phyloP scores from a whole-genome alignment of 2,329 filamentous ascomycete species.

The Sporothrix variecibatus region DNA sequence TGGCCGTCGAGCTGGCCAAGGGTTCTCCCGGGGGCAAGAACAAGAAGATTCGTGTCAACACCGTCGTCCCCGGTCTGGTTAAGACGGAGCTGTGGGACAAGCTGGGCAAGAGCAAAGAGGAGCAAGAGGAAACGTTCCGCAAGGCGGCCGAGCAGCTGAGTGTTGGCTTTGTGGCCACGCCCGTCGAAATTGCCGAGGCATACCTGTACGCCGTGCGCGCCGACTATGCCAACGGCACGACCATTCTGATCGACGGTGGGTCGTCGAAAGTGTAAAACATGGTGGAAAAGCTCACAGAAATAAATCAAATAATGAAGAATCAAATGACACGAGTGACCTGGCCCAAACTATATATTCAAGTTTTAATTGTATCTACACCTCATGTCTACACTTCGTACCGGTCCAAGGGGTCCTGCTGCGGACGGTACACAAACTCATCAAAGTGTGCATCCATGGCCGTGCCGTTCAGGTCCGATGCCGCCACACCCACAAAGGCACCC shows the following conservation, averaged over 20 bases:
- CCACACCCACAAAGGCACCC: conserved; percentile 60
- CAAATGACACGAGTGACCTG: no score
- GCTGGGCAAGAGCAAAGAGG: conserved; percentile 35
- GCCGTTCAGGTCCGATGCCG: conserved; percentile 58
- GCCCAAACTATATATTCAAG: background rate
- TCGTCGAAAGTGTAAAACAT: background rate
- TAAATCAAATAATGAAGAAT: background rate
- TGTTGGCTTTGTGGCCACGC: conserved; percentile 36
- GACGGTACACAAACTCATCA: conserved; percentile 55
- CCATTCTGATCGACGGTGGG: conserved; percentile 31
- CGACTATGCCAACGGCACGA: conserved; percentile 36
- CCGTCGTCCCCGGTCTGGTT: conserved; percentile 39
- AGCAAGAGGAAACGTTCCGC: conserved; percentile 34
- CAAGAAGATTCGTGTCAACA: conserved; percentile 38
- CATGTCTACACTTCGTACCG: conserved; percentile 46
- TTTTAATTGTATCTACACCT: background rate
- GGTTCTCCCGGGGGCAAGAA: background rate
- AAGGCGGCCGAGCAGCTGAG: conserved; percentile 32
- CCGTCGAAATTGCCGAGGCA: conserved; percentile 37
- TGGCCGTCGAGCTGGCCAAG: conserved; percentile 36
- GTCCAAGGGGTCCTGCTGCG: conserved; percentile 50
- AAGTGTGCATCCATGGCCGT: conserved; percentile 50
- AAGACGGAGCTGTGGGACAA: conserved; percentile 40
- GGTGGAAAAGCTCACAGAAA: no score
- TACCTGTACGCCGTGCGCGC: conserved; percentile 36